phyloP scores from a whole-genome alignment of 176 grass and related monocot species.

The Oryza officinalis region DNA sequence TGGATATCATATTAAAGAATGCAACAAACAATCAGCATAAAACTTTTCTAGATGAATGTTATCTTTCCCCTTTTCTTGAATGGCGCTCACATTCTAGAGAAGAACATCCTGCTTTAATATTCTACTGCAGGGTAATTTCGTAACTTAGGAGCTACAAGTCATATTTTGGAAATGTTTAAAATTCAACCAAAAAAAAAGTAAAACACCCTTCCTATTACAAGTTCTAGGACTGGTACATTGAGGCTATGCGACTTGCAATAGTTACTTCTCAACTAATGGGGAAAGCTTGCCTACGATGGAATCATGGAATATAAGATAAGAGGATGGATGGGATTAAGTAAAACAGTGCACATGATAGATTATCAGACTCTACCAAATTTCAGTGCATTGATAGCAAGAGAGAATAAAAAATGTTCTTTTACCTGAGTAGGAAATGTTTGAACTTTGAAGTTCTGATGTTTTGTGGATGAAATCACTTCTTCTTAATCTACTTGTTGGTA shows the following conservation, averaged over 20 bases:
- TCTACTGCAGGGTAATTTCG: slow-evolving; percentile 13
- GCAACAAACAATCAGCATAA: slow-evolving; percentile 15
- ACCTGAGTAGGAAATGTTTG: background rate
- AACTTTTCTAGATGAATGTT: slow-evolving; percentile 20
- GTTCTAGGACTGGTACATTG: background rate
- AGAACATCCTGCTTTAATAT: slow-evolving; percentile 19
- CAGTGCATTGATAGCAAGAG: background rate
- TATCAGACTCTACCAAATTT: slow-evolving; percentile 17
- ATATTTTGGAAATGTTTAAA: slow-evolving; percentile 2
- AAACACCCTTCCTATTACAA: background rate
- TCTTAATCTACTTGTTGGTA: slow-evolving; percentile 22
- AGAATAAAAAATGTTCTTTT: slow-evolving; percentile 14
- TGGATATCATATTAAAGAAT: slow-evolving; percentile 23
- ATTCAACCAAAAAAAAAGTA: slow-evolving; percentile 5
- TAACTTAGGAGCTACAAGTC: background rate
- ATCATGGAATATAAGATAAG: slow-evolving; percentile 26
- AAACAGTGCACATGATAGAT: background rate
- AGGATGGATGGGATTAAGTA: slow-evolving; percentile 2
- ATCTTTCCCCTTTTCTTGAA: background rate
- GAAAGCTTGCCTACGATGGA: slow-evolving; percentile 8
- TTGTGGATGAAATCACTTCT: slow-evolving; percentile 21
- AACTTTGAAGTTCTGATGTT: slow-evolving; percentile 31
- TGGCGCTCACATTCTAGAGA: slow-evolving; percentile 21
- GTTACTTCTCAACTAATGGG: background rate
- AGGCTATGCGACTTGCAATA: no score